Base-by-base conservation (phyloP, 2,329 filamentous ascomycete species). In the Herpomyces periplanetae region DNA sequence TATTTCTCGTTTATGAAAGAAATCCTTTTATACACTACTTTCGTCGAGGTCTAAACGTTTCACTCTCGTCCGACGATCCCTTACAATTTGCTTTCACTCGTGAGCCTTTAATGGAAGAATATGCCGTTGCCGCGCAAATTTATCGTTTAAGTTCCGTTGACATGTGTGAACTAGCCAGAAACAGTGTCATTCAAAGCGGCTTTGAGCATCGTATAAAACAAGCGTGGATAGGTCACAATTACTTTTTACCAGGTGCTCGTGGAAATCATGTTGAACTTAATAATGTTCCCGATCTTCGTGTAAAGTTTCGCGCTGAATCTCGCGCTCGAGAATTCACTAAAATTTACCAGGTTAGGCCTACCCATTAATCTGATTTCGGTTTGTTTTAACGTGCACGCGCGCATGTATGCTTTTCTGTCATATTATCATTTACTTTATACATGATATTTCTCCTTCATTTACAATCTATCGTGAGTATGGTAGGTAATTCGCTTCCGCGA, bases 11-110 rank as follows among this genome's bases (percentile, higher is more conserved):
- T 1, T 91, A 96, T 33, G 80, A 96, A 37, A 59, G 84, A 23
- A 96, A 96, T 30, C 80, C 80, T 0, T 96, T 87, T 40, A 50
- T 85, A 29, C 66, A 65, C 31, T 96, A 96, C 40, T 96, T 96
- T 45, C 63, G 66, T 33, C 60, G 80, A 21, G 80, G 80, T 0
- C 42, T 96, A 19, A 96, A 96, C 33, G 73, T 96, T 4, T 91
- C 75, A 1, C 44, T 96, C 3, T 91, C 75, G 2, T 91, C 80
- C 0, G 80, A 96, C 32, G 80, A 96, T 34, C 80, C 80, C 10
- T 48, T 96, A 17, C 80, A 96, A 34, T 96, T 96, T 35, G 80
- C 80, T 2, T 96, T 88, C 34, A 96, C 80, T 4, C 96, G 91
- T 32, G 80, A 96, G 37, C 80, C 80, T 1, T 42, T 96, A 22